Evolutionary conservation across 1,284 basidiomycete genomes (phyloP), one percentile per base, ranked within the genome.

Genomic region (Cutaneotrichosporon arboriforme): DNA sequence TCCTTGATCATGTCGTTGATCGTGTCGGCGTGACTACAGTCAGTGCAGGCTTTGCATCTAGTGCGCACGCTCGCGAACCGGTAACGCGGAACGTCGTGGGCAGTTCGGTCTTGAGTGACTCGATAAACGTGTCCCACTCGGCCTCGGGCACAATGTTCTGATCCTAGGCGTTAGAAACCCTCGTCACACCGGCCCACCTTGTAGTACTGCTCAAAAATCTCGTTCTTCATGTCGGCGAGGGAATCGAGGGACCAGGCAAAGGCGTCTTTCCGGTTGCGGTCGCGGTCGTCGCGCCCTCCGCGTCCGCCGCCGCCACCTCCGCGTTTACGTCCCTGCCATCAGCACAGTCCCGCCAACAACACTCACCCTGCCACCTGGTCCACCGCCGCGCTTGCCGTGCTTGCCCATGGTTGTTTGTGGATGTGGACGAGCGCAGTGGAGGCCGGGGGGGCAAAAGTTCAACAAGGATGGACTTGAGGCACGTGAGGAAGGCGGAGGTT

Each of bases 41-140:
- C 10, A 51, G 10, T 10, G 52, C 37, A n/a, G n/a, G n/a, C 18
- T 13, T 31, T 21, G 23, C 26, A 21, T 18, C 14, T 15, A 9
- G 21, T 8, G 80, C 84, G 67, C 69, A 92, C 90, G 87, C 82
- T 70, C 90, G 80, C 61, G 84, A 89, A 1, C 90, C 88, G 0
- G 92, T 87, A 20, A 99, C 86, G 40, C 96, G 82, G 75, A 98
- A 98, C 0, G 94, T 97, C 1, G 90, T 94, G 1, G 96, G 96
- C 33, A 98, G 77, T 35, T 89, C 87, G 31, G 79, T 77, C 43
- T 83, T 81, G 59, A 96, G 73, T 0, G 81, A 74, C 8, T 82
- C 79, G 66, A 94, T 76, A 63, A 97, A 90, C 0, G 63, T 50
- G 4, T 84, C 80, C 90, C 91, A 97, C 73, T 97, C 90, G 4